Evolutionary conservation across 2,329 filamentous ascomycete genomes (phyloP).

Genomic region (Falciphora oryzae): DNA sequence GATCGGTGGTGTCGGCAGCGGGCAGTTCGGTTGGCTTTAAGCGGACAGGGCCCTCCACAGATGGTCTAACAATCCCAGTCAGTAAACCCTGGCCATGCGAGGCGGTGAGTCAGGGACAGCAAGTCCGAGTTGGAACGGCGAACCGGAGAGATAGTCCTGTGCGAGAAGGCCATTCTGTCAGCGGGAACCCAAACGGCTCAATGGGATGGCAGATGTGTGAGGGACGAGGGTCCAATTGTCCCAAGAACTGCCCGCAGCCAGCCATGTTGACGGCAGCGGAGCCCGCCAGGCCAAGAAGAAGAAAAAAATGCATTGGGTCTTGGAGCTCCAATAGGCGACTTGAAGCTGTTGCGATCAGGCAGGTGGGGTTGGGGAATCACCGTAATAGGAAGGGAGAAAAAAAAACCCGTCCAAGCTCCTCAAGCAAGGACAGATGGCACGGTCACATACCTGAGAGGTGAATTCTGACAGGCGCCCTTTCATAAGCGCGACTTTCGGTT

Average conservation of each 20-base stretch:
- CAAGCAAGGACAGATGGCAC: neutral
- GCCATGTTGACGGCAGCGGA: neutral
- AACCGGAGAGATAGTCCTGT: slow-evolving; percentile 74
- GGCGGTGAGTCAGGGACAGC: slow-evolving; percentile 36
- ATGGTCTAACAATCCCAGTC: slow-evolving; percentile 38
- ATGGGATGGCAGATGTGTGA: neutral
- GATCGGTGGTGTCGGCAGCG: neutral
- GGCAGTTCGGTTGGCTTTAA: slow-evolving; percentile 26
- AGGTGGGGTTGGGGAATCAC: neutral
- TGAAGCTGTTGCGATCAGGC: neutral
- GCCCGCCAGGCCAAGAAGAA: neutral
- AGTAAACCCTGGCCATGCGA: slow-evolving; percentile 22
- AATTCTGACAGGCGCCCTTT: slow-evolving; percentile 78
- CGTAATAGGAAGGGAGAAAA: neutral
- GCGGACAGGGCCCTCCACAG: slow-evolving; percentile 46
- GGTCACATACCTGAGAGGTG: slow-evolving; percentile 71
- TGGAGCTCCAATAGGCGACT: neutral
- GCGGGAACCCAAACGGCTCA: slow-evolving; percentile 3
- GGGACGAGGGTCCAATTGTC: neutral
- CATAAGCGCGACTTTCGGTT: slow-evolving; percentile 64
- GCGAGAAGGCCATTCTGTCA: slow-evolving; percentile 13
- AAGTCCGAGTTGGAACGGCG: slow-evolving; percentile 24
- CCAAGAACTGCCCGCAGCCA: neutral
- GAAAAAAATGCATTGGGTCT: too few relatives aligned
- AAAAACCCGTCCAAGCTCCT: slow-evolving; percentile 4